A percentile compares a stretch with the other conserved stretches of the same genome.
Evolutionary conservation across 768 basidiomycete genomes (phyloP).

Genomic region (Xanthoconium purpureum): DNA sequence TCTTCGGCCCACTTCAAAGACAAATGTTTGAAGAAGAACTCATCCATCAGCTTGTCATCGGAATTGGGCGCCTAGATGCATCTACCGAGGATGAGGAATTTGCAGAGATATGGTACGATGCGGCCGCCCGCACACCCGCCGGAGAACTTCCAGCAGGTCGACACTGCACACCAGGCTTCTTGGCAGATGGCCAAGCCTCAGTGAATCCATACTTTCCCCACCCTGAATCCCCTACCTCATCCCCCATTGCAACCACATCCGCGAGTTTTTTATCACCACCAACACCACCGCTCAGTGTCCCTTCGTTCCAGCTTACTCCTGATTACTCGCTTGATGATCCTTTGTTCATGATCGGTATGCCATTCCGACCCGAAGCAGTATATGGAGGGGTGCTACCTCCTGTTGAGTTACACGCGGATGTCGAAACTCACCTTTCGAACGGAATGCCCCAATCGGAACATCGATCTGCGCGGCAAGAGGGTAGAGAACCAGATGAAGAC

Average conservation of each 20-base stretch:
- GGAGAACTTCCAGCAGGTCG: slow-evolving; percentile 24
- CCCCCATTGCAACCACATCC: slow-evolving; percentile 20
- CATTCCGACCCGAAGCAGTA: slow-evolving; percentile 18
- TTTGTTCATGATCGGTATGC: slow-evolving; percentile 9
- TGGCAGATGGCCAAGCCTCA: slow-evolving; percentile 6
- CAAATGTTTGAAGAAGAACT: slow-evolving; percentile 77
- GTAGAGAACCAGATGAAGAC: slow-evolving; percentile 38
- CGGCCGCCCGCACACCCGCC: slow-evolving; percentile 31
- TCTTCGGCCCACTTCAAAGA: slow-evolving; percentile 56
- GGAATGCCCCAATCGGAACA: slow-evolving; percentile 18
- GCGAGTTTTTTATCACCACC: slow-evolving; percentile 15
- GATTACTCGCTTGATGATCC: slow-evolving; percentile 16
- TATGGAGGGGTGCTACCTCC: slow-evolving; percentile 2
- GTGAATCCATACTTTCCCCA: slow-evolving; percentile 57
- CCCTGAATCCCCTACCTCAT: slow-evolving; percentile 30
- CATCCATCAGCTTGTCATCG: slow-evolving; percentile 82
- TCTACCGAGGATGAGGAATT: slow-evolving; percentile 36
- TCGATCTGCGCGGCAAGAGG: slow-evolving; percentile 13
- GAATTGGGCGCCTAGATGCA: slow-evolving; percentile 73
- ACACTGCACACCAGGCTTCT: slow-evolving; percentile 8
- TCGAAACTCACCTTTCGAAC: slow-evolving; percentile 8
- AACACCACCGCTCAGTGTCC: slow-evolving; percentile 9
- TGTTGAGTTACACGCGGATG: slow-evolving; percentile 5
- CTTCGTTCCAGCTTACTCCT: slow-evolving; percentile 16
- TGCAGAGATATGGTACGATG: slow-evolving; percentile 32